phyloP scores from a whole-genome alignment of 1,284 basidiomycete genomes.

The Pterula multifida region DNA sequence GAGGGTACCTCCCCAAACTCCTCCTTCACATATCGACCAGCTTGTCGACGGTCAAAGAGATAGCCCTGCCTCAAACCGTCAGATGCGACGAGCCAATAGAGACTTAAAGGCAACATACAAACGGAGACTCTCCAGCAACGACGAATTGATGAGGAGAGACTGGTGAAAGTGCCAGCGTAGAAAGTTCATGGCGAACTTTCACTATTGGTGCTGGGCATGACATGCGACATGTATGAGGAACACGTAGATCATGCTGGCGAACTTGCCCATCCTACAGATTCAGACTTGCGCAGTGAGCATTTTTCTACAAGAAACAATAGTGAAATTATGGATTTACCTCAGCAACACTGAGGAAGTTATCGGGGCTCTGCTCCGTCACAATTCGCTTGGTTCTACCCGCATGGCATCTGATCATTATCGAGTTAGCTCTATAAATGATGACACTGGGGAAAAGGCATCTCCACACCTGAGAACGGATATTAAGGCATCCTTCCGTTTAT shows the following conservation, averaged over 20 bases:
- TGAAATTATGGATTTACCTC: constrained; percentile 39
- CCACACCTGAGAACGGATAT: constrained; percentile 10
- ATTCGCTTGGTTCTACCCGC: constrained; percentile 65
- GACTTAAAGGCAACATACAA: constrained; percentile 25
- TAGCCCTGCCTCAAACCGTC: constrained; percentile 44
- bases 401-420: constrained; percentile 64
- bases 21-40: constrained; percentile 46
- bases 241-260: constrained; percentile 80
- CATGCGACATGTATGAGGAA: constrained; percentile 44
- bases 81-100: constrained; percentile 2
- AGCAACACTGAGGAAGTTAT: constrained; percentile 75
- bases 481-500: not conserved
- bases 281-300: not conserved
- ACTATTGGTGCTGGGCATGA: constrained; percentile 63
- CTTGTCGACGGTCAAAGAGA: constrained; percentile 80
- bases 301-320: not conserved
- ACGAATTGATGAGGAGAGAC: constrained; percentile 65
- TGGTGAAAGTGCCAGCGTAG: constrained; percentile 54
- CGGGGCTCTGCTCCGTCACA: constrained; percentile 72
- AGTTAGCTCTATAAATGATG: constrained; percentile 33
- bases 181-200: constrained; percentile 45
- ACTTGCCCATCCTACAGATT: constrained; percentile 54
- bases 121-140: constrained; percentile 60
- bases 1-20: constrained; percentile 63
- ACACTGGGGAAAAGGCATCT: constrained; percentile 27